Evolutionary conservation across 1,139 yeast genomes (phyloP).

Genomic region (Meyerozyma smithsonii): DNA sequence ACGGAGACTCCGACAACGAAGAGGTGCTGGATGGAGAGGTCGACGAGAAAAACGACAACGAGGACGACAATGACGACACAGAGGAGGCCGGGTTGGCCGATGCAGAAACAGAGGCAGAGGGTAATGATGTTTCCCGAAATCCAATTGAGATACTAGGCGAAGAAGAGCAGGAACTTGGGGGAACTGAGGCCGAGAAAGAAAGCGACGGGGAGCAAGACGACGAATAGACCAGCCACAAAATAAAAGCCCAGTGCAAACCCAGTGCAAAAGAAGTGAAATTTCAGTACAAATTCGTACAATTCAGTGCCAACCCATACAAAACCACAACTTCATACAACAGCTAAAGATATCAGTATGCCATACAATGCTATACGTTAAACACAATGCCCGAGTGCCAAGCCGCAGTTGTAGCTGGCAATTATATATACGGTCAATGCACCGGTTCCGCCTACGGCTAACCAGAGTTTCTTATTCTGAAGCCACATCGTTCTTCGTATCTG

Average conservation of each 20-base stretch:
- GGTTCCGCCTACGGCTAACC: constrained; percentile 21
- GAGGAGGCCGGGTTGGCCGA: constrained; percentile 10
- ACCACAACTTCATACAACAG: too few relatives aligned
- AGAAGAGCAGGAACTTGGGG: constrained; percentile 1
- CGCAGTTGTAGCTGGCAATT: constrained; percentile 46
- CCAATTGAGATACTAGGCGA: constrained; percentile 1
- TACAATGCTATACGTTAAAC: constrained; percentile 17
- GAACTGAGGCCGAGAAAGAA: constrained; percentile 5
- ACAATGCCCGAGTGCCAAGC: constrained; percentile 37
- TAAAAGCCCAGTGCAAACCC: too few relatives aligned
- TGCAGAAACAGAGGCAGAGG: constrained; percentile 7
- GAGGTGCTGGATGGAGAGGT: constrained; percentile 13
- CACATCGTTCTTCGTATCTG: constrained; percentile 63
- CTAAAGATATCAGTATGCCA: too few relatives aligned
- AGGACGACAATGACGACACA: constrained; percentile 6
- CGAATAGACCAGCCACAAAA: too few relatives aligned
- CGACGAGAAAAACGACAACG: constrained; percentile 11
- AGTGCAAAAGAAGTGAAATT: too few relatives aligned
- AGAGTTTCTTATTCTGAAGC: constrained; percentile 48
- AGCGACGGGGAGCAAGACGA: constrained; percentile 5
- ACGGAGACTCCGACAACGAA: constrained; percentile 18
- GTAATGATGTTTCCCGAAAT: not conserved
- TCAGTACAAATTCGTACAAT: too few relatives aligned
- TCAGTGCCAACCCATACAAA: not conserved
- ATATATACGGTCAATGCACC: constrained; percentile 32